Conservation (phyloP, 2,329 filamentous ascomycete species). For the Fusarium devonianum region DNA sequence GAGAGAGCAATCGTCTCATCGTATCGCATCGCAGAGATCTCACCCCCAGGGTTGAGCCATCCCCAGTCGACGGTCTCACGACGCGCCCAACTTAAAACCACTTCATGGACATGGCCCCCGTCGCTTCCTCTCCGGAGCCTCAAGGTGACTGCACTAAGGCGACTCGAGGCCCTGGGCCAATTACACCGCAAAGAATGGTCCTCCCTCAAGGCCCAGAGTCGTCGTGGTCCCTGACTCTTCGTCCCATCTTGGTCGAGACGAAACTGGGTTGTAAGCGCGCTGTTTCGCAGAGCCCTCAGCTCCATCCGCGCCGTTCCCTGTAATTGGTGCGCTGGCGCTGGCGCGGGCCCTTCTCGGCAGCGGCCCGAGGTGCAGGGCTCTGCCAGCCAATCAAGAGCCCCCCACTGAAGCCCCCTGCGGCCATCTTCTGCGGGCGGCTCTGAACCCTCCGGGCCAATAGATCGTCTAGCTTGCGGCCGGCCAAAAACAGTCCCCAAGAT, state of each 20-base stretch:
- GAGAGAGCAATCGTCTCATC: conserved; percentile 16
- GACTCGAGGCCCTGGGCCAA: conserved; percentile 19
- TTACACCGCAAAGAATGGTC: too few relatives aligned
- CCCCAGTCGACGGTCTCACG: conserved; percentile 37
- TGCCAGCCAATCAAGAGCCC: conserved; percentile 31
- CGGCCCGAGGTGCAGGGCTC: conserved; percentile 21
- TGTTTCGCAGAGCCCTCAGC: conserved; percentile 28
- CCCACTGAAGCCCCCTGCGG: conserved; percentile 35
- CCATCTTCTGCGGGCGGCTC: conserved; percentile 17
- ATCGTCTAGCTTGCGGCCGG: conserved; percentile 15
- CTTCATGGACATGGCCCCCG: conserved; percentile 8
- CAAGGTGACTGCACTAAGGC: background rate
- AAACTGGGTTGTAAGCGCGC: conserved; percentile 35
- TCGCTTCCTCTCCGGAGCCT: background rate
- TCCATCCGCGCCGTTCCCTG: conserved; percentile 30
- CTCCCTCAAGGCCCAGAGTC: too few relatives aligned
- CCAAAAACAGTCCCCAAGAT: conserved; percentile 8
- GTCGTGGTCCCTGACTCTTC: background rate
- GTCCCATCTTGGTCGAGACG: background rate
- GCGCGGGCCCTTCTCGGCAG: conserved; percentile 17
- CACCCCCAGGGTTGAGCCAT: background rate
- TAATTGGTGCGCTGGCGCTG: conserved; percentile 27
- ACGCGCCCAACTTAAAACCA: conserved; percentile 35
- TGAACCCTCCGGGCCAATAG: conserved; percentile 16
- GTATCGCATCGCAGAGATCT: conserved; percentile 7